These are phyloP conservation scores for Sporothrix luriei DNA, from an alignment of 2,329 filamentous ascomycete genomes.

Conservation along the genomic window DNA sequence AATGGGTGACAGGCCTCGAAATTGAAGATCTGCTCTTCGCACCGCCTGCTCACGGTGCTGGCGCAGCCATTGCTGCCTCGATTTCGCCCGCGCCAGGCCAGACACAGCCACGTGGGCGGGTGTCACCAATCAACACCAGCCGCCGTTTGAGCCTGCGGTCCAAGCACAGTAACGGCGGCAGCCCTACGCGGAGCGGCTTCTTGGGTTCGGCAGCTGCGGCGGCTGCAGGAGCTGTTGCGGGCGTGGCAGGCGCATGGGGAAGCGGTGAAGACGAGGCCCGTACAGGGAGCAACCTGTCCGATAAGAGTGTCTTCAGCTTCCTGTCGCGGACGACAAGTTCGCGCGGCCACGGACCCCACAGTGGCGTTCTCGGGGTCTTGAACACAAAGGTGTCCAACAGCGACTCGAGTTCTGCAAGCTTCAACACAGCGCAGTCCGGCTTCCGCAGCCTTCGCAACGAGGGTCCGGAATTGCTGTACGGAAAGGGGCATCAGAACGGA, in stretches of 20 bases:
- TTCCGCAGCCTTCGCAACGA: conserved; percentile 58
- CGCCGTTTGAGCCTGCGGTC: conserved; percentile 44
- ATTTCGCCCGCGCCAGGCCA: conserved; percentile 25
- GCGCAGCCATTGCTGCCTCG: conserved; percentile 26
- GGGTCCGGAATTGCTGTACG: conserved; percentile 51
- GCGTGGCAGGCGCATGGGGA: conserved; percentile 21
- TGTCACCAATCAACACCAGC: conserved; percentile 44
- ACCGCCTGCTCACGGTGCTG: conserved; percentile 38
- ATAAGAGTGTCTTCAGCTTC: conserved; percentile 52
- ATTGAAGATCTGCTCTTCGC: conserved; percentile 57
- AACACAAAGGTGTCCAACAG: conserved; percentile 35
- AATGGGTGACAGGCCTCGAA: conserved; percentile 61
- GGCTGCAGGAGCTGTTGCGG: conserved; percentile 21
- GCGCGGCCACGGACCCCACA: conserved; percentile 36
- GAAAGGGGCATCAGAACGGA: conserved; percentile 40
- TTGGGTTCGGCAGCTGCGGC: conserved; percentile 26
- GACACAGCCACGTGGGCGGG: conserved; percentile 39
- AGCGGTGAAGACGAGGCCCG: conserved; percentile 52
- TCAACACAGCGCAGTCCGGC: conserved; percentile 50
- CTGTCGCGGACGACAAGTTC: conserved; percentile 36
- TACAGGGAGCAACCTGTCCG: conserved; percentile 60
- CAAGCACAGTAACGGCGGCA: conserved; percentile 39
- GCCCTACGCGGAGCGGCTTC: conserved; percentile 33
- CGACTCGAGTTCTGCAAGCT: conserved; percentile 28
- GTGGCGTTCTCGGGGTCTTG: background rate